A percentile compares a stretch with the other conserved stretches of the same genome.
phyloP scores from a whole-genome alignment of 148 eudicot genomes.

The Cornus suecica region DNA sequence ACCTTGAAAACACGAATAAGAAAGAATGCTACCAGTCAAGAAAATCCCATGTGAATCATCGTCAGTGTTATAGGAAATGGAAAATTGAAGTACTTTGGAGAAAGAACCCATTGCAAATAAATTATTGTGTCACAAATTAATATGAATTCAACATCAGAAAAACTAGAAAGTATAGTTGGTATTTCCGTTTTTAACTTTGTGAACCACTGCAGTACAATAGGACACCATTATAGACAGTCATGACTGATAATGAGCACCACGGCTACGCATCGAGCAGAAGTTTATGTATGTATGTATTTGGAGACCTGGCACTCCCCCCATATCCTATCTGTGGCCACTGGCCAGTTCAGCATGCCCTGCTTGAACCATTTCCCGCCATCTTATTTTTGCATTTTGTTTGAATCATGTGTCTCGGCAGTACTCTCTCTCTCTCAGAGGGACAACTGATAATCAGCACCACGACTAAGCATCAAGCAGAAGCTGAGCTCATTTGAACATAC shows the following conservation, averaged over 20 bases:
- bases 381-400: no score
- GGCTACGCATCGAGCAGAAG: neutral
- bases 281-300: neutral
- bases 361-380: no score
- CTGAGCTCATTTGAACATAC: no score
- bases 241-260: neutral
- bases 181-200: neutral
- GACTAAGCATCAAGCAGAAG: no score
- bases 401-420: no score
- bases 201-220: neutral
- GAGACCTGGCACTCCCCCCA: no score
- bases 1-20: conserved; percentile 97
- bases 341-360: no score
- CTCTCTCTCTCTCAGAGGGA: no score
- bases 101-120: conserved; percentile 93
- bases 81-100: conserved; percentile 96
- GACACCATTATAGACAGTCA: neutral
- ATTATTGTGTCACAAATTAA: conserved; percentile 9
- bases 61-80: conserved; percentile 95
- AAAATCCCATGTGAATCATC: conserved; percentile 99
- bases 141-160: neutral
- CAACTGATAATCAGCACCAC: no score
- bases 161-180: neutral
- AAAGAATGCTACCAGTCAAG: conserved; percentile 84
- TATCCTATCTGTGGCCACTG: no score